Conservation (phyloP, 345 rosid species). For the Brassica juncea region DNA sequence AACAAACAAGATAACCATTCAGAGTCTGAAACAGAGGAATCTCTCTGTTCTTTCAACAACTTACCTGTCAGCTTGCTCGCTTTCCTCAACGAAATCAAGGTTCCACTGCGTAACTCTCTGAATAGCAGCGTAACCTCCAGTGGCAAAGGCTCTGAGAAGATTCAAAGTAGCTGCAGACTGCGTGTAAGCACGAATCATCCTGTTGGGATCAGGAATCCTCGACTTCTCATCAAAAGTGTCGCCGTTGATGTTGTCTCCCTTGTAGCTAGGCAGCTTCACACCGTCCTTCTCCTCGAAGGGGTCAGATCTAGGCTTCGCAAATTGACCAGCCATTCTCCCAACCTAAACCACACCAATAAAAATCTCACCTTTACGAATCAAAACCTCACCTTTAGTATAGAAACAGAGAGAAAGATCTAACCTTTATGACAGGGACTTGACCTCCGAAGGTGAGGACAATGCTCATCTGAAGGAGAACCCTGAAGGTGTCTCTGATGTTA, state of each 20-base stretch:
- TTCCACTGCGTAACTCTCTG: conserved; percentile 38
- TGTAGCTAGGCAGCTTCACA: conserved; percentile 57
- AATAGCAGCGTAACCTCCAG: conserved; percentile 35
- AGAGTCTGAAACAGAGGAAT: neutral
- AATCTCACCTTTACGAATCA: too few species aligned
- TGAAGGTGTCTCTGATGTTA: conserved; percentile 54
- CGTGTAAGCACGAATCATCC: conserved; percentile 60
- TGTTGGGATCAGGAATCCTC: conserved; percentile 58
- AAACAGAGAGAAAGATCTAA: neutral
- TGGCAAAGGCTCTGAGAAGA: conserved; percentile 70
- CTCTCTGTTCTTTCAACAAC: neutral
- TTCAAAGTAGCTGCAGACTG: conserved; percentile 64
- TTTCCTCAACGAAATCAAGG: conserved; percentile 58
- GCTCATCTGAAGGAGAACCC: conserved; percentile 27
- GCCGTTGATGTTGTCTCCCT: conserved; percentile 64
- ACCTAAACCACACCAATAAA: neutral
- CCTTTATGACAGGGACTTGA: conserved; percentile 59
- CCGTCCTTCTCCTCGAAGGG: conserved; percentile 57
- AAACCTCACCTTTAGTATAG: neutral
- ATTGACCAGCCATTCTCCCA: neutral
- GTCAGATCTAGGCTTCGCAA: conserved; percentile 39
- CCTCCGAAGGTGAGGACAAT: conserved; percentile 65
- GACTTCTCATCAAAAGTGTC: conserved; percentile 59
- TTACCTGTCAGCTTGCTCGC: conserved; percentile 63
- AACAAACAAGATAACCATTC: neutral